Percentiles rank a stretch among this genome's conserved stretches.
phyloP scores from a whole-genome alignment of 2,329 filamentous ascomycete genomes.

The Nothopassalora personata region DNA sequence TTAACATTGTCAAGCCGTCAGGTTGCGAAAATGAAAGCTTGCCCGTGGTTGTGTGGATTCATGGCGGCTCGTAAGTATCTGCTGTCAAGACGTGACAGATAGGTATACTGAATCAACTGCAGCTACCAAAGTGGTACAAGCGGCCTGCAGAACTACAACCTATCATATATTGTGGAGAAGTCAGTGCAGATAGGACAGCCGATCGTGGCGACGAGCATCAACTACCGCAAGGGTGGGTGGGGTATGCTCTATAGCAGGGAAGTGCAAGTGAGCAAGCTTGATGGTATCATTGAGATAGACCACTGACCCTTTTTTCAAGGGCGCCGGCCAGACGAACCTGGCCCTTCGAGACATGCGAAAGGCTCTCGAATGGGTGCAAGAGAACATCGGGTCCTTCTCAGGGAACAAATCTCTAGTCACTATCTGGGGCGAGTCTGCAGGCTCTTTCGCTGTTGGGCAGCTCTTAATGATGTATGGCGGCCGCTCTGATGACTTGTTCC shows the following conservation, averaged over 20 bases:
- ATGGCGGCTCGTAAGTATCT: conserved; percentile 26
- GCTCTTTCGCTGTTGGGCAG: conserved; percentile 41
- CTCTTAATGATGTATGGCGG: conserved; percentile 43
- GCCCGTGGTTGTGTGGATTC: conserved; percentile 58
- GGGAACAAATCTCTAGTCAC: conserved; percentile 16
- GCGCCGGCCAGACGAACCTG: conserved; percentile 48
- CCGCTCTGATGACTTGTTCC: conserved; percentile 45
- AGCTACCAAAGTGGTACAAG: conserved; percentile 19
- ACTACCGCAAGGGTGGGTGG: conserved; percentile 61
- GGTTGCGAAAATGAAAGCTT: conserved; percentile 39
- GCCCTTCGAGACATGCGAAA: conserved; percentile 42
- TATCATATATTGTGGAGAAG: conserved; percentile 54
- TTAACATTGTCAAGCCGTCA: conserved; percentile 56
- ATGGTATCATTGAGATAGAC: neutral
- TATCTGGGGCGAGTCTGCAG: conserved; percentile 31
- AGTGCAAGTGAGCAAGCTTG: conserved; percentile 32
- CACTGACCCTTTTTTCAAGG: conserved; percentile 24
- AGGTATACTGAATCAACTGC: neutral
- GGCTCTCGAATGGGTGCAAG: conserved; percentile 41
- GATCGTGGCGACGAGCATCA: conserved; percentile 56
- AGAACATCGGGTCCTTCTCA: conserved; percentile 33
- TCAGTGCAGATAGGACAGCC: conserved; percentile 39
- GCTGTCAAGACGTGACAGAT: neutral
- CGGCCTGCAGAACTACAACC: conserved; percentile 47
- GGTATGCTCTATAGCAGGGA: conserved; percentile 60